Percentiles rank a stretch among this genome's conserved stretches.
Evolutionary conservation across 139 green algal species (phyloP).

Genomic region (Eudorina sp.): DNA sequence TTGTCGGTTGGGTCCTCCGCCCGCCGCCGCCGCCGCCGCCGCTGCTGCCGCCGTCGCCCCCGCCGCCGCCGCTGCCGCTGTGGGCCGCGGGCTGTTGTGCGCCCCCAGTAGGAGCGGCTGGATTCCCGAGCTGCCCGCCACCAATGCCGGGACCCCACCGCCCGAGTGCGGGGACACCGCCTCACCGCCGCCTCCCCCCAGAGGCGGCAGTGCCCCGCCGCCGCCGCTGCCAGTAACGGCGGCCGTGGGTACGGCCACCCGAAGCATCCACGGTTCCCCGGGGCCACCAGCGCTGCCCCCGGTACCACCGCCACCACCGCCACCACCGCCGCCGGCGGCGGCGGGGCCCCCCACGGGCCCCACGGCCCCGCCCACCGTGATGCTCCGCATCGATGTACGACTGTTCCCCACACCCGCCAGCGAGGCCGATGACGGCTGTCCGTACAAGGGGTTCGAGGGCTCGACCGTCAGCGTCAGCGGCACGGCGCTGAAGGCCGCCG

Average conservation of each 20-base stretch:
- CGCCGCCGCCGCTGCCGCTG: neutral
- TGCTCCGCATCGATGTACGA: neutral
- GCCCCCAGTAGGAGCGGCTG: neutral
- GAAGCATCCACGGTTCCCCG: neutral
- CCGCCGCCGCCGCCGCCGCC: neutral
- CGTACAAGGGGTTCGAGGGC: neutral
- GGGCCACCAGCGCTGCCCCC: neutral
- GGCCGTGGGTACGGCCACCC: neutral
- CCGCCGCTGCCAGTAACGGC: neutral
- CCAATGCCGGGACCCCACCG: neutral
- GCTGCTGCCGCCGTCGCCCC: neutral
- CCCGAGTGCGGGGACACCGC: neutral
- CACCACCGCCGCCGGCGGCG: neutral
- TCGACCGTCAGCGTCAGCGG: slow-evolving; percentile 6
- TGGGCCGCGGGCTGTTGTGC: neutral
- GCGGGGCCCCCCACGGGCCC: no score
- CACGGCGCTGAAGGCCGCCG: neutral
- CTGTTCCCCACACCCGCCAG: neutral
- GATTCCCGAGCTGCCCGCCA: neutral
- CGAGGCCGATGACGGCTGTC: neutral
- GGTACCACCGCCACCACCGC: neutral
- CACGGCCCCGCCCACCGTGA: neutral
- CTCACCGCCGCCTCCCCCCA: no score
- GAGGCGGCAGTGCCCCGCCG: neutral
- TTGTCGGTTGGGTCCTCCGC: no score